Percentiles rank a stretch among this genome's conserved stretches.
These are phyloP conservation scores for Skeletonema potamos DNA, from an alignment of 108 stramenopile species.

Conservation along the genomic window DNA sequence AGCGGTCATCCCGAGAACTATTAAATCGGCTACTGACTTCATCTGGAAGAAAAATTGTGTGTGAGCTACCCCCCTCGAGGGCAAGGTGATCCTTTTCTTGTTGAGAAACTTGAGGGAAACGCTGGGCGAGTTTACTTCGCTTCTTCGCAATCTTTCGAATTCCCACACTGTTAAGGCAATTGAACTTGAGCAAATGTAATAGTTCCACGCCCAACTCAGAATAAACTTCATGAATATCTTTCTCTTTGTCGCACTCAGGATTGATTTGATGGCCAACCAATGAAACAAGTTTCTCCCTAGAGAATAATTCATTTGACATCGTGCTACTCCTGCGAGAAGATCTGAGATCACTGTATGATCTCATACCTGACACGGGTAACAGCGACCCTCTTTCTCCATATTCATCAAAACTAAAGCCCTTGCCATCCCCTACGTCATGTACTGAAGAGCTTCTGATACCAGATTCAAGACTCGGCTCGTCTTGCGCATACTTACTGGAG, in stretches of 20 bases:
- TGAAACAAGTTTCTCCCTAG: constrained; percentile 13
- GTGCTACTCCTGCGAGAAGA: constrained; percentile 2
- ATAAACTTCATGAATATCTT: constrained; percentile 46
- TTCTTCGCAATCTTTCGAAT: constrained; percentile 76
- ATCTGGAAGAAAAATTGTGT: constrained; percentile 20
- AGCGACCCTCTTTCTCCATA: constrained; percentile 24
- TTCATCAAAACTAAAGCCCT: constrained; percentile 10
- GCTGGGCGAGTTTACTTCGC: constrained; percentile 52
- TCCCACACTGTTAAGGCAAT: constrained; percentile 77
- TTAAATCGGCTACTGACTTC: constrained; percentile 14
- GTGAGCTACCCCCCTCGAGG: constrained; percentile 9
- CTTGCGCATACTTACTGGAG: neutral
- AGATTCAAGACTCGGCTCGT: neutral
- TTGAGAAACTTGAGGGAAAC: neutral
- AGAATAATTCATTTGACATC: constrained; percentile 25
- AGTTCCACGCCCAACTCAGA: constrained; percentile 81
- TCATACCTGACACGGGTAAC: constrained; percentile 16
- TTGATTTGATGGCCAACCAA: constrained; percentile 25
- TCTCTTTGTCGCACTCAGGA: constrained; percentile 55
- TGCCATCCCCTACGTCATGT: constrained; percentile 2
- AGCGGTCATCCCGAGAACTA: constrained; percentile 34
- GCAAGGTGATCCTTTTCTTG: neutral
- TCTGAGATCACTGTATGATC: constrained; percentile 6
- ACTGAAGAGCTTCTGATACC: neutral
- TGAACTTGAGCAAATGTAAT: constrained; percentile 76